Evolutionary conservation across 345 rosid genomes (phyloP).

Genomic region (Heritiera littoralis): DNA sequence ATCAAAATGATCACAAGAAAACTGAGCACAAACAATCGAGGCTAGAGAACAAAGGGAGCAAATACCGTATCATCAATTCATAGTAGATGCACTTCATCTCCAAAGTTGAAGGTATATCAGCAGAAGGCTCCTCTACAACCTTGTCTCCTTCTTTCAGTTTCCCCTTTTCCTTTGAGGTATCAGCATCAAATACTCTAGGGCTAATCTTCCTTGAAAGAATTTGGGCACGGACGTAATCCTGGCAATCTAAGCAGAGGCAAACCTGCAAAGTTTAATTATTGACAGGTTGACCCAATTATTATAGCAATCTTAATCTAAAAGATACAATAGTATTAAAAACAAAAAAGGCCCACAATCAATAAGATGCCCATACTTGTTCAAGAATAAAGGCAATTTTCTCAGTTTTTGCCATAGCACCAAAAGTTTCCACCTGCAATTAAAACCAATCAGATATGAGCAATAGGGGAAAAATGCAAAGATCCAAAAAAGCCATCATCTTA

Average conservation of each 20-base stretch:
- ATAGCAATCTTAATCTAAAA: slow-evolving; percentile 7
- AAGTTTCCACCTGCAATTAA: slow-evolving; percentile 78
- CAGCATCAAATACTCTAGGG: slow-evolving; percentile 79
- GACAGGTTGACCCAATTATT: background rate
- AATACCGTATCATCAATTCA: slow-evolving; percentile 86
- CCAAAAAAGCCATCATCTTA: background rate
- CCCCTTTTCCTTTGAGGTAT: slow-evolving; percentile 79
- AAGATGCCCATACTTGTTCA: slow-evolving; percentile 62
- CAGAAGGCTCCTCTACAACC: slow-evolving; percentile 89
- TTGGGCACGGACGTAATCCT: slow-evolving; percentile 93
- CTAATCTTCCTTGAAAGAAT: slow-evolving; percentile 96
- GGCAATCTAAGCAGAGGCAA: slow-evolving; percentile 83
- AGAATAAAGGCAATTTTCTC: slow-evolving; percentile 96
- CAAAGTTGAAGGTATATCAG: slow-evolving; percentile 85
- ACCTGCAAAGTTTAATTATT: slow-evolving; percentile 50
- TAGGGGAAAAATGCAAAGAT: background rate
- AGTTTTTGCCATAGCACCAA: slow-evolving; percentile 97
- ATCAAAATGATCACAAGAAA: background rate
- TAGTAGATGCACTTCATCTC: slow-evolving; percentile 83
- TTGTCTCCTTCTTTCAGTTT: slow-evolving; percentile 90
- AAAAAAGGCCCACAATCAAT: background rate
- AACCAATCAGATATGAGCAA: slow-evolving; percentile 25
- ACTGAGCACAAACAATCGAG: background rate
- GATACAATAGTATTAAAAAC: background rate
- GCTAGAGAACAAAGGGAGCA: background rate